A percentile compares a stretch with the other conserved stretches of the same genome.
phyloP scores from a whole-genome alignment of 306 rosid genomes.

The Inga oerstediana region DNA sequence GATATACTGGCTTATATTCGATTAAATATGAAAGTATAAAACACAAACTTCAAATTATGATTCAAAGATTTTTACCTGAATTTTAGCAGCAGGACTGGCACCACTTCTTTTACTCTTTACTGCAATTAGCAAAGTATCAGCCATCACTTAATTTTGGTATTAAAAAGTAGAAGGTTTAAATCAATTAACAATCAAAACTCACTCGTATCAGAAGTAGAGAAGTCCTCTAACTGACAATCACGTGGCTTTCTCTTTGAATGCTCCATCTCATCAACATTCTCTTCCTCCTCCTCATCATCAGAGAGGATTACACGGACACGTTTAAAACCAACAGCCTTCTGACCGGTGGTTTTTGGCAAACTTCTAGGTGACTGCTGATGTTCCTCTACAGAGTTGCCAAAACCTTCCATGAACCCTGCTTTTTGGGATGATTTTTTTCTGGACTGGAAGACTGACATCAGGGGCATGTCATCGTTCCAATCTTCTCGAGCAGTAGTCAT shows the following conservation, averaged over 20 bases:
- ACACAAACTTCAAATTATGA: slow-evolving; percentile 20
- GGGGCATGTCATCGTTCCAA: slow-evolving; percentile 55
- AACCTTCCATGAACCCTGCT: slow-evolving; percentile 40
- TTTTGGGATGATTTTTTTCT: slow-evolving; percentile 49
- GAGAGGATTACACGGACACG: slow-evolving; percentile 21
- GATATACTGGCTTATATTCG: slow-evolving; percentile 21
- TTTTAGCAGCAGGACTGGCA: slow-evolving; percentile 38
- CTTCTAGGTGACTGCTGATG: slow-evolving; percentile 46
- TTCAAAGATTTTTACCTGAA: slow-evolving; percentile 56
- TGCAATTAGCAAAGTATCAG: slow-evolving; percentile 51
- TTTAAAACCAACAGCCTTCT: slow-evolving; percentile 5
- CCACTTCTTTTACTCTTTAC: slow-evolving; percentile 41
- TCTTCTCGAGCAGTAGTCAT: slow-evolving; percentile 45
- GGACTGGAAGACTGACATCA: slow-evolving; percentile 51
- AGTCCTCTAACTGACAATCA: slow-evolving; percentile 44
- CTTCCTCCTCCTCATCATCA: slow-evolving; percentile 50
- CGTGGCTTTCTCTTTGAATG: slow-evolving; percentile 45
- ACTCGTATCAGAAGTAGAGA: slow-evolving; percentile 58
- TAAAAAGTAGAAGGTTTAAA: slow-evolving; percentile 26
- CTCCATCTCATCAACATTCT: slow-evolving; percentile 48
- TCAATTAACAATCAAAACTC: slow-evolving; percentile 46
- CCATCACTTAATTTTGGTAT: slow-evolving; percentile 33
- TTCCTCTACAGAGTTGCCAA: slow-evolving; percentile 34
- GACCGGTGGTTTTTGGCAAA: slow-evolving; percentile 36
- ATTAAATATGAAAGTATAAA: slow-evolving; percentile 8